Conservation (phyloP, 352 stramenopile species). For the Phytopythium chamaehyphon region DNA sequence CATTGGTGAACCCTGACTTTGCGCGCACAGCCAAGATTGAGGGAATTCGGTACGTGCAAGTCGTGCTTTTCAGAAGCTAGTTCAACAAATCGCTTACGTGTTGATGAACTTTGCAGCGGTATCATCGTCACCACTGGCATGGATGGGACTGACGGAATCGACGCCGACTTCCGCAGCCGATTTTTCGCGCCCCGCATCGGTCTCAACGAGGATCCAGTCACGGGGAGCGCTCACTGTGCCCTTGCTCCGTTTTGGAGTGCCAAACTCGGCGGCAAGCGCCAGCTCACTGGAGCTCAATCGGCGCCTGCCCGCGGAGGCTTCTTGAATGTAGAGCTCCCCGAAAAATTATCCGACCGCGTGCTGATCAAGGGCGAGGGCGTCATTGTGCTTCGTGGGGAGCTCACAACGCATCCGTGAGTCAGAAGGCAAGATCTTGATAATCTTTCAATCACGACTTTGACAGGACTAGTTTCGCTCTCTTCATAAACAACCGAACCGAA, state of each 20-base stretch:
- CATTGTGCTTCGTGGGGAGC: slow-evolving; percentile 1
- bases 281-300: slow-evolving; percentile 20
- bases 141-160: slow-evolving; percentile 8
- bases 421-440: too few relatives aligned
- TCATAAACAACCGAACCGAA: too few relatives aligned
- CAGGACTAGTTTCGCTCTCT: too few relatives aligned
- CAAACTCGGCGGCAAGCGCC: slow-evolving; percentile 15
- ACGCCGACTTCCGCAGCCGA: slow-evolving; percentile 35
- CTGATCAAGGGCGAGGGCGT: slow-evolving; percentile 25
- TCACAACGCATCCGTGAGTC: neutral
- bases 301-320: slow-evolving; percentile 22
- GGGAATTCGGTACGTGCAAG: too few relatives aligned
- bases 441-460: too few relatives aligned
- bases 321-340: slow-evolving; percentile 15
- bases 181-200: slow-evolving; percentile 88
- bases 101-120: slow-evolving; percentile 13
- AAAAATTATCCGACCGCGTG: slow-evolving; percentile 13
- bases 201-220: slow-evolving; percentile 90
- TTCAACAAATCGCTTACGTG: neutral
- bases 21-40: slow-evolving; percentile 6
- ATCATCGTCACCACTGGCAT: slow-evolving; percentile 27
- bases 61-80: too few relatives aligned
- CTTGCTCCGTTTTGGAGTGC: slow-evolving; percentile 76
- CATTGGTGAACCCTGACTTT: slow-evolving; percentile 17
- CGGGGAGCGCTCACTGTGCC: slow-evolving; percentile 82